Evolutionary conservation across 2,329 filamentous ascomycete genomes (phyloP).

Genomic region (Daldinia sp.): DNA sequence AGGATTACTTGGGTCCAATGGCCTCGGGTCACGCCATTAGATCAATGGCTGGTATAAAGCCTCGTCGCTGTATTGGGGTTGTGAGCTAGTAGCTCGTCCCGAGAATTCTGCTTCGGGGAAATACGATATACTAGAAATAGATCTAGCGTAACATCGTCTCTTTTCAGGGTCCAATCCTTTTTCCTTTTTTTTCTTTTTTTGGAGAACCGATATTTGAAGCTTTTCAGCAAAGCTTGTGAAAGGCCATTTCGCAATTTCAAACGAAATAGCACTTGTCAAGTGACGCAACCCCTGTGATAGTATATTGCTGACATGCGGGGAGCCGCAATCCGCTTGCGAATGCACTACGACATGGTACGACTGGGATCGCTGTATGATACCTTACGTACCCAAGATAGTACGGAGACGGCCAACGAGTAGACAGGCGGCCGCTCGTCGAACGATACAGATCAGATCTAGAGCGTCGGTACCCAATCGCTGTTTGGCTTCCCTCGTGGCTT

Average conservation of each 20-base stretch:
- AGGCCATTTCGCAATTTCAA: neutral
- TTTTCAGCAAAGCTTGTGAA: slow-evolving; percentile 8
- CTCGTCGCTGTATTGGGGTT: slow-evolving; percentile 23
- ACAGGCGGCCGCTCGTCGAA: slow-evolving; percentile 12
- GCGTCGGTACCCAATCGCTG: neutral
- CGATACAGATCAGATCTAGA: slow-evolving; percentile 18
- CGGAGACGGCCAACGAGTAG: slow-evolving; percentile 9
- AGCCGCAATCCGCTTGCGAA: slow-evolving; percentile 15
- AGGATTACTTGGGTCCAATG: slow-evolving; percentile 8
- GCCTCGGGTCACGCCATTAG: slow-evolving; percentile 29
- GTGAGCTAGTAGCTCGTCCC: slow-evolving; percentile 17
- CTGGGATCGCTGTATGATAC: neutral
- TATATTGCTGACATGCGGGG: slow-evolving; percentile 8
- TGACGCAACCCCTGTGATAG: slow-evolving; percentile 23
- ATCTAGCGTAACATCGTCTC: slow-evolving; percentile 26
- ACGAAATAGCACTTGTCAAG: slow-evolving; percentile 5
- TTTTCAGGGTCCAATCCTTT: slow-evolving; percentile 21
- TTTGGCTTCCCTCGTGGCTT: neutral
- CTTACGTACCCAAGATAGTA: neutral
- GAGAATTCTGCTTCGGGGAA: slow-evolving; percentile 26
- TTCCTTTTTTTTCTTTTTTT: too few species aligned
- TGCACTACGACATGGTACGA: slow-evolving; percentile 1
- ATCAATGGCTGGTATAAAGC: slow-evolving; percentile 19
- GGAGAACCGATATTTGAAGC: neutral
- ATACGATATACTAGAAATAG: slow-evolving; percentile 31